These are phyloP conservation scores for Aureobasidium pullulans DNA, from an alignment of 2,329 filamentous ascomycete genomes.

Conservation along the genomic window DNA sequence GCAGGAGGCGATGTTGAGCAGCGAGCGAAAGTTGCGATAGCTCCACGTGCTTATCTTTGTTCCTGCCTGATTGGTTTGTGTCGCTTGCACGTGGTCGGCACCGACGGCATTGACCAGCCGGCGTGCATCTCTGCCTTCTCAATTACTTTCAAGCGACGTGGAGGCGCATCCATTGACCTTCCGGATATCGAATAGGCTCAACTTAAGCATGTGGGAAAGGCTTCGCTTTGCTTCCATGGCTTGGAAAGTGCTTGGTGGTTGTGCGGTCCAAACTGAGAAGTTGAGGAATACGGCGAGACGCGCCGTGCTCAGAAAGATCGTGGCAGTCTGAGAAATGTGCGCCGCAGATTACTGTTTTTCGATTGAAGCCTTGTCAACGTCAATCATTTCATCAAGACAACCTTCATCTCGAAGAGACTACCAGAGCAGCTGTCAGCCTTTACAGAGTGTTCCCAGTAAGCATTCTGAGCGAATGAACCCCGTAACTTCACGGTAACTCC, in stretches of 20 bases:
- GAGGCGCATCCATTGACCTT: background rate
- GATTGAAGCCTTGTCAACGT: background rate
- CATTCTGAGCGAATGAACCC: too few relatives aligned
- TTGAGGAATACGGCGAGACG: background rate
- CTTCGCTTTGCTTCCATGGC: constrained; percentile 1
- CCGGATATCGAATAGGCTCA: background rate
- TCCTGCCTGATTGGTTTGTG: background rate
- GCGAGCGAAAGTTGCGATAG: background rate
- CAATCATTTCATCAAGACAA: background rate
- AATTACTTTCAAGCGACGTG: background rate
- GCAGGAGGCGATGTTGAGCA: background rate
- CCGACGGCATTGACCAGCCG: background rate
- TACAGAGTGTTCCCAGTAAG: too few relatives aligned
- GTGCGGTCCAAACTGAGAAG: background rate
- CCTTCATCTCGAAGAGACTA: too few relatives aligned
- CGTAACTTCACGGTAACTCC: too few relatives aligned
- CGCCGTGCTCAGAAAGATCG: background rate
- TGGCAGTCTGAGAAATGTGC: background rate
- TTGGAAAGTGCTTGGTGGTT: background rate
- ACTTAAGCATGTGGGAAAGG: background rate
- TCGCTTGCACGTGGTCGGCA: background rate
- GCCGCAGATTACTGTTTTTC: background rate
- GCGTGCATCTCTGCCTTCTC: too few relatives aligned
- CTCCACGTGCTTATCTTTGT: constrained; percentile 1
- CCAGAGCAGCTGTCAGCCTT: too few relatives aligned